phyloP scores from a whole-genome alignment of 2,329 filamentous ascomycete species.

The Xylaria sp. region DNA sequence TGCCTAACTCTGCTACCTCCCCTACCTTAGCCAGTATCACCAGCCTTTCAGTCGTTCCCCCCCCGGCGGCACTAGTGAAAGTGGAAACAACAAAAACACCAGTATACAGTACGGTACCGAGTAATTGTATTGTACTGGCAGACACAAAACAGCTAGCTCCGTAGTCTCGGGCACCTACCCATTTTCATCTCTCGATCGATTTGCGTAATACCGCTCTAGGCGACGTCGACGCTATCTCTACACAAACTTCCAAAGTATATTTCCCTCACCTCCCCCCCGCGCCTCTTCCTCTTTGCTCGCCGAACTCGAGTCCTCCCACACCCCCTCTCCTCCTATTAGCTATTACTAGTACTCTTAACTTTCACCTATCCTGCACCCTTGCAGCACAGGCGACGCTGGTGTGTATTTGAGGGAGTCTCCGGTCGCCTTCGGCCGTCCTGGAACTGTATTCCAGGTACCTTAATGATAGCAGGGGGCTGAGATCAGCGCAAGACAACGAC shows the following conservation, averaged over 20 bases:
- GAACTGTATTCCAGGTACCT: constrained; percentile 20
- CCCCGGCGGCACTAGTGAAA: constrained; percentile 24
- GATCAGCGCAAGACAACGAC: constrained; percentile 32
- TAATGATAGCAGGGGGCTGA: constrained; percentile 24
- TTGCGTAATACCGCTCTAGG: constrained; percentile 38
- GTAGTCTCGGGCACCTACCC: constrained; percentile 19
- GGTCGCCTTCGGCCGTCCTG: constrained; percentile 21
- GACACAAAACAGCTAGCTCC: constrained; percentile 30
- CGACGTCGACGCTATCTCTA: constrained; percentile 20
- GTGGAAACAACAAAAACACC: constrained; percentile 27
- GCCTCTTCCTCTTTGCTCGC: constrained; percentile 17
- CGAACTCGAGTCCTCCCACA: constrained; percentile 23
- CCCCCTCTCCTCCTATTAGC: constrained; percentile 14
- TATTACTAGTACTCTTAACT: constrained; percentile 18
- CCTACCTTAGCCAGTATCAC: constrained; percentile 3
- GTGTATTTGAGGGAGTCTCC: constrained; percentile 16
- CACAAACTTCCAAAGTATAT: constrained; percentile 28
- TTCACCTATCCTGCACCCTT: constrained; percentile 21
- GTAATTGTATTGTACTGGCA: constrained; percentile 7
- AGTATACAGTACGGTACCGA: constrained; percentile 22
- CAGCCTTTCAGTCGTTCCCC: constrained; percentile 22
- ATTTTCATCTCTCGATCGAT: constrained; percentile 38
- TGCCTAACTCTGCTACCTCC: constrained; percentile 3
- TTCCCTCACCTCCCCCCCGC: constrained; percentile 21
- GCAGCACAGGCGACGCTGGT: constrained; percentile 15